A percentile compares a stretch with the other conserved stretches of the same genome.
These are phyloP conservation scores for Collybia sordida DNA, from an alignment of 768 basidiomycete genomes.

Conservation along the genomic window DNA sequence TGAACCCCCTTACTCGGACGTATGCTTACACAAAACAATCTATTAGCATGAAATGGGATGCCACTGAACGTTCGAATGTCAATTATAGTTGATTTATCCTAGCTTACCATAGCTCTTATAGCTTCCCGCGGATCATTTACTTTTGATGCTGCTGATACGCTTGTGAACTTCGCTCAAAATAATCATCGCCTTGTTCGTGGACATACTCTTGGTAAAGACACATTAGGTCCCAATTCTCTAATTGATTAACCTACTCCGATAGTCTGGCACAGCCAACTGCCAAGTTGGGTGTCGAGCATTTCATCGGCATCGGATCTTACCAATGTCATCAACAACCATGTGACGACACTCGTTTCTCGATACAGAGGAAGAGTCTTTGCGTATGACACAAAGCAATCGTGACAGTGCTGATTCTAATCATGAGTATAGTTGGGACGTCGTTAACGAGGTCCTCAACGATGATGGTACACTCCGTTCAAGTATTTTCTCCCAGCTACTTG, in stretches of 20 bases:
- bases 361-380: constrained; percentile 26
- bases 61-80: constrained; percentile 2
- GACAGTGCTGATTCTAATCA: not conserved
- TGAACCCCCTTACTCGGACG: not conserved
- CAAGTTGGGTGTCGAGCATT: constrained; percentile 20
- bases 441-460: constrained; percentile 32
- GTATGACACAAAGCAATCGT: not conserved
- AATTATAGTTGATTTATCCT: too few species aligned
- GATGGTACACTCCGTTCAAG: constrained; percentile 29
- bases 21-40: not conserved
- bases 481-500: constrained; percentile 32
- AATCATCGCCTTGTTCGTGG: constrained; percentile 27
- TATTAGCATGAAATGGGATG: constrained; percentile 2
- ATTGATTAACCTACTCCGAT: constrained; percentile 16
- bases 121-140: constrained; percentile 24
- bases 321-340: constrained; percentile 32
- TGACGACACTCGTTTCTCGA: constrained; percentile 26
- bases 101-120: not conserved
- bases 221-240: not conserved
- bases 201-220: constrained; percentile 23
- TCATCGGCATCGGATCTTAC: constrained; percentile 3
- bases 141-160: constrained; percentile 25
- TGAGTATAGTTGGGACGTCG: not conserved
- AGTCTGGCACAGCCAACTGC: constrained; percentile 17
- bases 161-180: constrained; percentile 26